These are phyloP conservation scores for Ophiocordyceps camponoti-leonardi DNA, from an alignment of 2,329 filamentous ascomycete genomes.

Conservation along the genomic window DNA sequence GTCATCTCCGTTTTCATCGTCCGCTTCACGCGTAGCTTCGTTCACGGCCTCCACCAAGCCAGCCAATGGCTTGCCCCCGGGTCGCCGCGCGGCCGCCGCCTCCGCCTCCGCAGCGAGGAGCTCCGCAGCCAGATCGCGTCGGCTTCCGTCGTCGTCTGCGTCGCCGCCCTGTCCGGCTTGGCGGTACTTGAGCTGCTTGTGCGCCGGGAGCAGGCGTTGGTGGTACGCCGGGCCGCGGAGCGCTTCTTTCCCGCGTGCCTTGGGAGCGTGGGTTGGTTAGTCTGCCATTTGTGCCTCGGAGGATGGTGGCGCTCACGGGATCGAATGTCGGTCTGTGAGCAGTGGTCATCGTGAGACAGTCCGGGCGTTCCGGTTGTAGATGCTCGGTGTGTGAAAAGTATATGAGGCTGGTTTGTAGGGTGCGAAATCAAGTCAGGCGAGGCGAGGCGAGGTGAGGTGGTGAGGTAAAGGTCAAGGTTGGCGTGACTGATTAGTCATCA, in stretches of 20 bases:
- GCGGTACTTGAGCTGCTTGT: constrained; percentile 83
- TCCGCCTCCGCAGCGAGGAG: constrained; percentile 76
- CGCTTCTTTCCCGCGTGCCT: constrained; percentile 90
- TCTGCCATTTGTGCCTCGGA: constrained; percentile 6
- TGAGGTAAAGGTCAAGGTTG: too few relatives aligned
- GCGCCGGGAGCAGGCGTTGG: constrained; percentile 82
- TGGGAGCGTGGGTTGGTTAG: background rate
- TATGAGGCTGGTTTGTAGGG: background rate
- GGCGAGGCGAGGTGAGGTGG: too few relatives aligned
- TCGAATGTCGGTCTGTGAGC: constrained; percentile 87
- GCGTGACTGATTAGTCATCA: too few relatives aligned
- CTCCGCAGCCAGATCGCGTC: constrained; percentile 74
- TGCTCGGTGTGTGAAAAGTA: background rate
- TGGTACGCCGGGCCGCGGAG: constrained; percentile 88
- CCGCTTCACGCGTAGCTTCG: constrained; percentile 21
- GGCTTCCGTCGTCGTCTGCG: constrained; percentile 42
- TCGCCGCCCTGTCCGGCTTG: constrained; percentile 76
- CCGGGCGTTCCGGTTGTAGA: background rate
- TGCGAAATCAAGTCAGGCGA: too few relatives aligned
- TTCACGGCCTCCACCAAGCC: constrained; percentile 6
- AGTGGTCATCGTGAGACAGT: constrained; percentile 34
- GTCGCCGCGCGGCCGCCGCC: constrained; percentile 65
- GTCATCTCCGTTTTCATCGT: constrained; percentile 25
- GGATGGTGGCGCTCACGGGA: constrained; percentile 39
- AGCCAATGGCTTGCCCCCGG: constrained; percentile 17